These are phyloP conservation scores for Margaritispora aquatica DNA, from an alignment of 495 filamentous ascomycete species.

Conservation along the genomic window DNA sequence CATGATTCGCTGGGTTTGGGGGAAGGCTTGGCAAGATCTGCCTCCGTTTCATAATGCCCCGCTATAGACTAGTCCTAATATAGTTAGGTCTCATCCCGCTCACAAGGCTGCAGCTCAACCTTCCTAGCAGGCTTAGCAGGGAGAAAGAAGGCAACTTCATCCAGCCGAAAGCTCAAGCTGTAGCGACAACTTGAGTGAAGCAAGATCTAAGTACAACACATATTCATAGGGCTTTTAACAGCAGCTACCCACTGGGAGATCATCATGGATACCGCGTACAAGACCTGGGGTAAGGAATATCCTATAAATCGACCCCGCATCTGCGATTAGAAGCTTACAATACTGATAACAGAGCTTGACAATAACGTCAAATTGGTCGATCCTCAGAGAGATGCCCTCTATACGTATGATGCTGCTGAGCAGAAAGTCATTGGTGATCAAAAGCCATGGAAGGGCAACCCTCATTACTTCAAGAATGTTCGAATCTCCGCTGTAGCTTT, in stretches of 20 bases:
- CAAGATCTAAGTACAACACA: no score
- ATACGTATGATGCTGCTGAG: conserved; percentile 63
- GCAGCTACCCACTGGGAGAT: neutral
- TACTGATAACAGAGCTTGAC: conserved; percentile 65
- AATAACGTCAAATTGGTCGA: conserved; percentile 81
- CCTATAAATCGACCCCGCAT: neutral
- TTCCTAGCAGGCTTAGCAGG: no score
- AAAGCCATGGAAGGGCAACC: conserved; percentile 79
- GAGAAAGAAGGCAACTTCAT: neutral
- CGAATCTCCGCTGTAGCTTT: conserved; percentile 91
- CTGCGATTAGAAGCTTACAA: conserved; percentile 6
- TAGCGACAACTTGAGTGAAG: no score
- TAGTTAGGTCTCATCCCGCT: neutral
- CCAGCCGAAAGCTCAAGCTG: neutral
- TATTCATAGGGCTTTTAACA: no score
- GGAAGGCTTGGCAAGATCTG: neutral
- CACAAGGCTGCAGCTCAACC: conserved; percentile 14
- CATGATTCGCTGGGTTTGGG: neutral
- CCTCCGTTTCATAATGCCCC: neutral
- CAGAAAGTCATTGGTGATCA: conserved; percentile 53
- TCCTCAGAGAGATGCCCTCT: conserved; percentile 82
- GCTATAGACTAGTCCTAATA: neutral
- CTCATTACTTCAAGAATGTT: conserved; percentile 85
- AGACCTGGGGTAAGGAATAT: conserved; percentile 22
- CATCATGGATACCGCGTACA: conserved; percentile 23